These are phyloP conservation scores for Byssothecium circinans DNA, from an alignment of 2,329 filamentous ascomycete species.

Conservation along the genomic window DNA sequence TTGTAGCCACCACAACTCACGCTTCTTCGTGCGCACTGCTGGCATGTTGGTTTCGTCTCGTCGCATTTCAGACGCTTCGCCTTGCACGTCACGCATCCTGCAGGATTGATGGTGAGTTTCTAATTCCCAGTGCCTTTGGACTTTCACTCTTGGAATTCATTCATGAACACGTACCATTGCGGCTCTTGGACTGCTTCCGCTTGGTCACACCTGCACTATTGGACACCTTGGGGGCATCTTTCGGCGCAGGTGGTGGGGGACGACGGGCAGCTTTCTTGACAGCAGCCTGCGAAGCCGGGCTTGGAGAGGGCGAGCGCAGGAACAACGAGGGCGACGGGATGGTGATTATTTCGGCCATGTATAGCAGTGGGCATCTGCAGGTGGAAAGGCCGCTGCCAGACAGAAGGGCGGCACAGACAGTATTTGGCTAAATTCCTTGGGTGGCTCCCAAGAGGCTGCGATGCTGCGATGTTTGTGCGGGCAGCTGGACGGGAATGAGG, in stretches of 20 bases:
- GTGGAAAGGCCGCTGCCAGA: constrained; percentile 17
- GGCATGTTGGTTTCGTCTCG: constrained; percentile 68
- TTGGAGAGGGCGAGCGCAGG: constrained; percentile 15
- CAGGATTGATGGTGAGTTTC: not conserved
- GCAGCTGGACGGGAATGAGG: constrained; percentile 11
- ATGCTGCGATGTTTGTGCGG: constrained; percentile 4
- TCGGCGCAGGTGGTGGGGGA: constrained; percentile 23
- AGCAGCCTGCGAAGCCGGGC: constrained; percentile 12
- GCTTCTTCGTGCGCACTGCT: constrained; percentile 66
- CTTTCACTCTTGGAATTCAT: too few relatives aligned
- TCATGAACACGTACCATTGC: not conserved
- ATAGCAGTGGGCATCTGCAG: constrained; percentile 16
- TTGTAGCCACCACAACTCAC: constrained; percentile 72
- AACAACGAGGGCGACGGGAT: constrained; percentile 62
- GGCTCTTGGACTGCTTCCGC: constrained; percentile 62
- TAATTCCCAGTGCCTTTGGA: too few relatives aligned
- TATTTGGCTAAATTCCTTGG: not conserved
- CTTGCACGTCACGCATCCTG: constrained; percentile 74
- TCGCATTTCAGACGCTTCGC: constrained; percentile 73
- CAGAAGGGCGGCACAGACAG: constrained; percentile 8
- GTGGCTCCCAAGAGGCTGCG: not conserved
- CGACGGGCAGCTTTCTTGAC: constrained; percentile 31
- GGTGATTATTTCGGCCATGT: constrained; percentile 59
- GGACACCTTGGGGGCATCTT: constrained; percentile 23
- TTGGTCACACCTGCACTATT: constrained; percentile 53